Conservation (phyloP, 345 rosid genomes). For the Abelmoschus esculentus region DNA sequence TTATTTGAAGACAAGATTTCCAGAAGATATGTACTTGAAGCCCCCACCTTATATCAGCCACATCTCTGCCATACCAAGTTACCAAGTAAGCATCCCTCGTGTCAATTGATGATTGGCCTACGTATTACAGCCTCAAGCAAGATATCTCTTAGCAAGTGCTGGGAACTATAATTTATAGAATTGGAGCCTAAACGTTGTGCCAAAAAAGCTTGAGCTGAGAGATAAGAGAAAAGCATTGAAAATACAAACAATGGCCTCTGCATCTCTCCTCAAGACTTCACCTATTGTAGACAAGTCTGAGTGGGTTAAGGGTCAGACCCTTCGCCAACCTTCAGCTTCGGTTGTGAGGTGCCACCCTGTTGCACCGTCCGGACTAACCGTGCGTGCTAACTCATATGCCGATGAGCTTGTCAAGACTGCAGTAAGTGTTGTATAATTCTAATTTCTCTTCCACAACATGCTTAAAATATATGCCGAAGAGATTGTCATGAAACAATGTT, state of each 20-base stretch:
- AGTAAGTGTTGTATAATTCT: constrained; percentile 32
- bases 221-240: background rate
- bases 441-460: background rate
- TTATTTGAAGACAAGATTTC: background rate
- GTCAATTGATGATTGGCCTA: constrained; percentile 16
- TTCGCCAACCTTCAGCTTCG: constrained; percentile 53
- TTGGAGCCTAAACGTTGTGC: background rate
- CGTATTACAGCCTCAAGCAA: constrained; percentile 25
- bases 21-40: background rate
- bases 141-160: constrained; percentile 16
- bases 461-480: background rate
- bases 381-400: constrained; percentile 73
- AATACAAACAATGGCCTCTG: constrained; percentile 57
- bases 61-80: background rate
- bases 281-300: constrained; percentile 81
- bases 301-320: constrained; percentile 63
- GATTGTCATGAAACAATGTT: background rate
- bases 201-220: constrained; percentile 10
- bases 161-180: constrained; percentile 15
- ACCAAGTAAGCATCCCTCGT: constrained; percentile 15
- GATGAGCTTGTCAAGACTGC: constrained; percentile 98
- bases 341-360: constrained; percentile 36
- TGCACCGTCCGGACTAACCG: constrained; percentile 32
- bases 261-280: constrained; percentile 82
- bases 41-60: background rate